phyloP scores from a whole-genome alignment of 148 eudicot species.

The Euryodendron excelsum region DNA sequence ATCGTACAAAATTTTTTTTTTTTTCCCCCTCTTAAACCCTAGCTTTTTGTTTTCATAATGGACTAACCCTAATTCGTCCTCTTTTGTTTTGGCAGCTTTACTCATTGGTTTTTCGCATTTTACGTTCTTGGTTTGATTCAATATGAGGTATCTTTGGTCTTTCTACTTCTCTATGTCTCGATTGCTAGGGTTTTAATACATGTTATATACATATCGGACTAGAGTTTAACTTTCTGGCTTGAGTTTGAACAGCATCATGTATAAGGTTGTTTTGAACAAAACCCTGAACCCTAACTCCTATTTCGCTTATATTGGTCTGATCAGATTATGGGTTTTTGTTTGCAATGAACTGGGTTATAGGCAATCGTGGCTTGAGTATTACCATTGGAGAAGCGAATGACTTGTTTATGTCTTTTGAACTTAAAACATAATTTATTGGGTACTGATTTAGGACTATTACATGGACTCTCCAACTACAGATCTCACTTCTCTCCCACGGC shows the following conservation, averaged over 20 bases:
- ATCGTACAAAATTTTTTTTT: background rate
- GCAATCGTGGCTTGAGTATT: background rate
- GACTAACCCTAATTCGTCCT: background rate
- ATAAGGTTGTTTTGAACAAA: background rate
- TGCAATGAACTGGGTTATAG: background rate
- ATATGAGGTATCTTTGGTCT: conserved; percentile 1
- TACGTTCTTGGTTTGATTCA: background rate
- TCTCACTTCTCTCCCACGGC: too few relatives aligned
- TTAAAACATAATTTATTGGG: too few relatives aligned
- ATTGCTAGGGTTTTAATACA: too few relatives aligned
- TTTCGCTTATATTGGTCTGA: background rate
- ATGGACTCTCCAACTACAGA: too few relatives aligned
- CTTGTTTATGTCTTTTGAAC: too few relatives aligned
- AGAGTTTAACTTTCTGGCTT: too few relatives aligned
- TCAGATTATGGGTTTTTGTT: background rate
- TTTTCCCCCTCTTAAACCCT: conserved; percentile 2
- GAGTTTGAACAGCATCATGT: background rate
- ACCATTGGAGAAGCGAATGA: background rate
- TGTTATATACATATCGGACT: too few relatives aligned
- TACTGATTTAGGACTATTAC: too few relatives aligned
- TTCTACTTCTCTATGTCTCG: too few relatives aligned
- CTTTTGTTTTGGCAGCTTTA: background rate
- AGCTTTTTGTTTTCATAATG: background rate
- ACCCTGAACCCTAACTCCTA: background rate
- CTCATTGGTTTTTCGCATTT: background rate